A percentile compares a stretch with the other conserved stretches of the same genome.
Evolutionary conservation across 176 grass and related monocot genomes (phyloP).

Genomic region (Ensete ventricosum): DNA sequence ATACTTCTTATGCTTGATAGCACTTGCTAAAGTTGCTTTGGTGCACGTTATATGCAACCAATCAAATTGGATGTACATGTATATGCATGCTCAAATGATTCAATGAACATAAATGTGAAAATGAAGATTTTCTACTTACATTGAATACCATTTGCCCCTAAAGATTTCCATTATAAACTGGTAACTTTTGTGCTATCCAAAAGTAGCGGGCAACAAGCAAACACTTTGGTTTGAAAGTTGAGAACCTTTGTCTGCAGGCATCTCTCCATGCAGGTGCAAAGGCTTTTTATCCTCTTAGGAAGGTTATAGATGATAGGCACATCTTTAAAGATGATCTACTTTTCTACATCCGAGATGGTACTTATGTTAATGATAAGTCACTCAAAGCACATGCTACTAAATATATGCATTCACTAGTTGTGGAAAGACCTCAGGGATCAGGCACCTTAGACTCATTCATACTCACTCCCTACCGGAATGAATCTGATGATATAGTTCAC

Average conservation of each 20-base stretch:
- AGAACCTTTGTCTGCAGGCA: background rate
- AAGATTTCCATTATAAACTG: background rate
- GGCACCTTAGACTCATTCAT: constrained; percentile 60
- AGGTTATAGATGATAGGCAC: constrained; percentile 31
- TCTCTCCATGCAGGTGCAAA: constrained; percentile 17
- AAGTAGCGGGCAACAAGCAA: no score
- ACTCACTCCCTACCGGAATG: constrained; percentile 56
- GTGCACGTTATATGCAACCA: background rate
- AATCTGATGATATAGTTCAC: constrained; percentile 58
- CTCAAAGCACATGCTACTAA: constrained; percentile 31
- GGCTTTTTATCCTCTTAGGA: constrained; percentile 36
- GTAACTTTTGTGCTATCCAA: background rate
- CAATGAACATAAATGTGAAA: no score
- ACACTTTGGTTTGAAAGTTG: background rate
- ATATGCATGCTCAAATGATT: no score
- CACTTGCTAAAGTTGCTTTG: background rate
- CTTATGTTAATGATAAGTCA: constrained; percentile 17
- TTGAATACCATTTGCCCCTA: background rate
- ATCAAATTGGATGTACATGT: background rate
- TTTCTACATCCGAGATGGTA: constrained; percentile 20
- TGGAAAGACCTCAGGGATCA: constrained; percentile 47
- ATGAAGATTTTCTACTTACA: no score
- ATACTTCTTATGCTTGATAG: background rate
- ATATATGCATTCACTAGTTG: constrained; percentile 41
- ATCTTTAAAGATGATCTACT: constrained; percentile 4